Base-by-base conservation (phyloP, 2,329 filamentous ascomycete species). In the Fusarium anthophilum region DNA sequence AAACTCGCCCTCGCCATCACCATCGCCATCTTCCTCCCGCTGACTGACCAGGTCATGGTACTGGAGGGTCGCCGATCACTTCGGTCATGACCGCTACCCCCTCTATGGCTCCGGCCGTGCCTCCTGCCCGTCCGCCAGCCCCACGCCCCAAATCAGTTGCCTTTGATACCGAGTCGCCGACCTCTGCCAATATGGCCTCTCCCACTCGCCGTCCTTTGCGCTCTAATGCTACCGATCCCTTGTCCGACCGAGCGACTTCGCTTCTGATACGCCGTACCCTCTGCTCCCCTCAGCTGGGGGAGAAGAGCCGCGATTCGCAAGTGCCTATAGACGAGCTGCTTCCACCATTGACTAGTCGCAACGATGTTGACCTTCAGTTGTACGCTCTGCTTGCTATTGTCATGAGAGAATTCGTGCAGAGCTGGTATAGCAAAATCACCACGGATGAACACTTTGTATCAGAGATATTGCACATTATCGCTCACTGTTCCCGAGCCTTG, bases 401-500 rank as follows among this genome's bases (percentile, higher is more conserved):
- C 70, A 87, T 98, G 77, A 91, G 93, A 79, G 95, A 98, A 74
- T 98, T 95, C 81, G 93, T 99, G 43, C 92, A 96, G 81, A 91
- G 91, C 38, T 99, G 96, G 96, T 99, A 99, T 85, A 88, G 87
- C 74, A 96, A 92, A 82, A 96, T 99, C 81, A 98, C 96, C 3
- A 91, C 94, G 8, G 96, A 99, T 83, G 93, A 95, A 80, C 88
- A 90, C 18, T 97, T 99, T 80, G 91, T 96, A 69, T 92, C 93
- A 76, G 95, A 98, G 84, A 89, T 98, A 66, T 88, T 98, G 61
- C 94, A 94, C 79, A 92, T 98, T 75, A 93, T 98, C 78, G 96
- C 96, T 45, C 96, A 98, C 83, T 96, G 94, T 82, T 98, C 94
- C 45, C 89, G 94, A 65, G 94, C 92, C 13, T 83, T 99, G 66